Evolutionary conservation across 352 stramenopile genomes (phyloP).

Genomic region (Blastocystis sp.): DNA sequence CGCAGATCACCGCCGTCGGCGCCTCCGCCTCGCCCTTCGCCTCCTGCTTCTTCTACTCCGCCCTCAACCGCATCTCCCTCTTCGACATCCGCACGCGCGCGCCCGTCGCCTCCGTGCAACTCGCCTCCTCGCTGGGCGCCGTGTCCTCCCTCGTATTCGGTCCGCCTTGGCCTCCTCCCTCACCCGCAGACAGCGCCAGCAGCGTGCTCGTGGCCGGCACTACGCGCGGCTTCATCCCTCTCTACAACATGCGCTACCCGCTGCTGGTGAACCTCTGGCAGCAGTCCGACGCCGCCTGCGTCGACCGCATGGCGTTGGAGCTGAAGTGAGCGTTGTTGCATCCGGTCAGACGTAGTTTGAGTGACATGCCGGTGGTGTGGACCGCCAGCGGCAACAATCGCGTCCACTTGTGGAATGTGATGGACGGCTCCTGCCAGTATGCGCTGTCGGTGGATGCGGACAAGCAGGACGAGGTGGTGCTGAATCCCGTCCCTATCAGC

Average conservation of each 20-base stretch:
- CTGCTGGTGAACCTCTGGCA: conserved; percentile 67
- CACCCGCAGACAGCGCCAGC: conserved; percentile 7
- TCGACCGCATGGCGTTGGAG: conserved; percentile 1
- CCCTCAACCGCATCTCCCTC: conserved; percentile 6
- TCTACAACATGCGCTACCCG: conserved; percentile 68
- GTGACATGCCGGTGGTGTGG: conserved; percentile 7
- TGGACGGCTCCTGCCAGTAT: conserved; percentile 14
- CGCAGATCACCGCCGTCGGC: conserved; percentile 32
- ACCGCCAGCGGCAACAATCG: conserved; percentile 31
- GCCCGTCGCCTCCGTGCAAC: background rate
- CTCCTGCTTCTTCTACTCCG: conserved; percentile 56
- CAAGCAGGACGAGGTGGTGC: conserved; percentile 28
- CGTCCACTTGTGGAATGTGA: conserved; percentile 46
- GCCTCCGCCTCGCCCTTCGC: background rate
- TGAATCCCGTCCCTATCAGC: conserved; percentile 20
- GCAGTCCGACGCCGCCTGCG: conserved; percentile 26
- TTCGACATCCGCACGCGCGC: background rate
- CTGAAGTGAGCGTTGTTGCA: background rate
- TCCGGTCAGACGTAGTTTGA: background rate
- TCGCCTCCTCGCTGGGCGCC: conserved; percentile 46
- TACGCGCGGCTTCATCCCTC: conserved; percentile 6
- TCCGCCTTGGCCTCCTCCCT: background rate
- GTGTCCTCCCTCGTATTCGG: conserved; percentile 31
- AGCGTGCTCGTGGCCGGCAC: conserved; percentile 34
- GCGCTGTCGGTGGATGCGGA: background rate